Conservation (phyloP, 2,329 filamentous ascomycete species). For the Verticillium zaregamsianum region DNA sequence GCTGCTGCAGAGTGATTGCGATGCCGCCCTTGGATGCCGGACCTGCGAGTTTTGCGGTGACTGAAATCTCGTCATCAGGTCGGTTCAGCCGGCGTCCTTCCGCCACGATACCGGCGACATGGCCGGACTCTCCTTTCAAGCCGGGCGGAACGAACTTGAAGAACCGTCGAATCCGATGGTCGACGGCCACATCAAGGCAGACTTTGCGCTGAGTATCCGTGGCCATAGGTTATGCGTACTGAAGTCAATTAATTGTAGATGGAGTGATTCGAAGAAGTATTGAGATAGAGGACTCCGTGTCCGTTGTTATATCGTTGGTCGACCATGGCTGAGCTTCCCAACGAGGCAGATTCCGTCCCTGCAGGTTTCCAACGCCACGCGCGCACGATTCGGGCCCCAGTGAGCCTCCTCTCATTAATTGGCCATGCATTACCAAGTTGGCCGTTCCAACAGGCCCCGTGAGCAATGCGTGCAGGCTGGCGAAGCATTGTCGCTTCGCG, state of each 20-base stretch:
- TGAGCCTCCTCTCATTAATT: not conserved
- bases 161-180: not conserved
- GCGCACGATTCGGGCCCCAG: not conserved
- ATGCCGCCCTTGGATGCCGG: constrained; percentile 13
- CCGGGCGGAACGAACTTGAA: not conserved
- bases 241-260: not conserved
- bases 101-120: not conserved
- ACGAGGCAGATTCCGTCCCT: not conserved
- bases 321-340: not conserved
- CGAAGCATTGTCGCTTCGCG: not conserved
- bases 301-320: not conserved
- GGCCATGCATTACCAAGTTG: not conserved
- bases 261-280: not conserved
- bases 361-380: not conserved
- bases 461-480: not conserved
- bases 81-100: not conserved
- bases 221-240: not conserved
- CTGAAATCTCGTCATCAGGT: constrained; percentile 9
- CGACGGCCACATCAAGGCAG: constrained; percentile 1
- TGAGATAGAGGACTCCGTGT: not conserved
- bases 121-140: not conserved
- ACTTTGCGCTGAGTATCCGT: not conserved
- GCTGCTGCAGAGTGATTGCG: constrained; percentile 13
- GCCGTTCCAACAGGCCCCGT: not conserved
- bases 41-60: constrained; percentile 10